These are phyloP conservation scores for Xerocomus brunneocitrinus DNA, from an alignment of 768 basidiomycete species.

Conservation along the genomic window DNA sequence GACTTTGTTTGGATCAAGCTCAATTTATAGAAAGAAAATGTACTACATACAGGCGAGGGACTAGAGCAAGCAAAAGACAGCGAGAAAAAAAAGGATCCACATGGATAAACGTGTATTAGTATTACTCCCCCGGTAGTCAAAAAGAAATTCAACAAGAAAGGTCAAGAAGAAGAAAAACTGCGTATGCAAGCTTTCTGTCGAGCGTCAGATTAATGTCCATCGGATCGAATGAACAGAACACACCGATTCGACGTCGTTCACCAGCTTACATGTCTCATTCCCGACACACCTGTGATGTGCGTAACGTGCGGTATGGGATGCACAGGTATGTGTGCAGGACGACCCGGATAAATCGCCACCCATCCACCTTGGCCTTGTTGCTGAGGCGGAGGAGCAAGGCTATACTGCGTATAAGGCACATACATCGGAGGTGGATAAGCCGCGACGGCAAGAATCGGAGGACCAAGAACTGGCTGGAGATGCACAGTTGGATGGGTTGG, in stretches of 20 bases:
- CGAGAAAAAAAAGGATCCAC: constrained; percentile 1
- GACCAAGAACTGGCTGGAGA: constrained; percentile 4
- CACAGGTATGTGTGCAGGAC: constrained; percentile 11
- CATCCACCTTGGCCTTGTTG: constrained; percentile 19
- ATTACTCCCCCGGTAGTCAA: constrained; percentile 13
- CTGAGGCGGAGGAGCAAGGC: constrained; percentile 11
- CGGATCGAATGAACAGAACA: neutral
- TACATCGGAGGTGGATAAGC: constrained; percentile 20
- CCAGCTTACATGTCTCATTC: constrained; percentile 26
- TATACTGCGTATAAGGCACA: constrained; percentile 21
- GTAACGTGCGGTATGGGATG: constrained; percentile 16
- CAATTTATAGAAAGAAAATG: neutral
- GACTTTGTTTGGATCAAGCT: neutral
- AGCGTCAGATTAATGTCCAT: neutral
- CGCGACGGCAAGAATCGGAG: constrained; percentile 15
- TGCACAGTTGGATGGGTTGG: constrained; percentile 9
- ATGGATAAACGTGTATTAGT: constrained; percentile 15
- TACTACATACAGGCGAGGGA: neutral
- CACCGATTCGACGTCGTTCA: constrained; percentile 11
- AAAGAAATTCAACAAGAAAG: constrained; percentile 15
- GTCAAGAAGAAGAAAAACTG: neutral
- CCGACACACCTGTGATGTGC: constrained; percentile 20
- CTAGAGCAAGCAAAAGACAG: neutral
- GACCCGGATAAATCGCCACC: constrained; percentile 21
- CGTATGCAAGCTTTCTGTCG: neutral